Evolutionary conservation across 306 rosid genomes (phyloP).

Genomic region (Rosa persica): DNA sequence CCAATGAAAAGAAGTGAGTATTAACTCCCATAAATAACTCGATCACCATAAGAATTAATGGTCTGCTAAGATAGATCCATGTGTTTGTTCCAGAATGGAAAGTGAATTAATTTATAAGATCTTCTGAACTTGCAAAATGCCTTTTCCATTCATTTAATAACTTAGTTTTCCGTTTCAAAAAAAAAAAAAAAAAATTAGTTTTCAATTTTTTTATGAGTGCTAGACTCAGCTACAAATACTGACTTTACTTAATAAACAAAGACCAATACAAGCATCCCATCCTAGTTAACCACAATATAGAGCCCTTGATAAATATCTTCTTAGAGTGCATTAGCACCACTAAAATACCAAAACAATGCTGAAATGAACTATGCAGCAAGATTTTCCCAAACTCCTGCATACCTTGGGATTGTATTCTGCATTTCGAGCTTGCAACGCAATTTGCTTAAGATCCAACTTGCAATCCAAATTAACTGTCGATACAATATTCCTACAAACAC

Average conservation of each 20-base stretch:
- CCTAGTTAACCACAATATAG: background rate
- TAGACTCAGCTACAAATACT: background rate
- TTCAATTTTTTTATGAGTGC: background rate
- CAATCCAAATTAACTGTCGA: slow-evolving; percentile 67
- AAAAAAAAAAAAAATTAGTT: background rate
- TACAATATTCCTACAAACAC: slow-evolving; percentile 48
- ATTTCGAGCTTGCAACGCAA: slow-evolving; percentile 68
- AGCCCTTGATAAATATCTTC: too few relatives aligned
- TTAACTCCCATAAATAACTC: background rate
- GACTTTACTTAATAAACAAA: background rate
- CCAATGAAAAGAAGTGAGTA: background rate
- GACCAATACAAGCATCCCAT: background rate
- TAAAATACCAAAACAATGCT: too few relatives aligned
- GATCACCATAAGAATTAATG: background rate
- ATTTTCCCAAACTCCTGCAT: background rate
- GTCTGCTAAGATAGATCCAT: background rate
- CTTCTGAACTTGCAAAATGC: background rate
- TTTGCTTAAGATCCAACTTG: slow-evolving; percentile 62
- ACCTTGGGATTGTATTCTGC: slow-evolving; percentile 79
- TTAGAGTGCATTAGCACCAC: too few relatives aligned
- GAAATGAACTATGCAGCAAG: background rate
- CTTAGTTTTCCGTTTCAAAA: too few relatives aligned
- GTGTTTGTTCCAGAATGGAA: background rate
- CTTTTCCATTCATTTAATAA: background rate
- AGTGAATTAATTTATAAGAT: background rate